Conservation (phyloP, 495 filamentous ascomycete species). For the Talaromyces wortmannii region DNA sequence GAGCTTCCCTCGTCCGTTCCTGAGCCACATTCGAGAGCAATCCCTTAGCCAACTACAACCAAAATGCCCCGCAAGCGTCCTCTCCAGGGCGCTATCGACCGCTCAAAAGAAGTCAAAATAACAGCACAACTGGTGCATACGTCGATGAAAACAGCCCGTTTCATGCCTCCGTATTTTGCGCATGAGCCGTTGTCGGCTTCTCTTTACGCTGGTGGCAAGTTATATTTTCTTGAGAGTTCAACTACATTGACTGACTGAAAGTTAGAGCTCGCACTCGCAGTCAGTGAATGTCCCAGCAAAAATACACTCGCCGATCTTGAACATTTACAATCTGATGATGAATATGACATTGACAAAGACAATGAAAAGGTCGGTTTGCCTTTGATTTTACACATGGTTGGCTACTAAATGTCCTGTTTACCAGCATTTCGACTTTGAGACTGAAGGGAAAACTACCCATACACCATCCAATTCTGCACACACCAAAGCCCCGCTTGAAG, state of each 20-base stretch:
- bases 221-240: neutral
- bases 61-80: neutral
- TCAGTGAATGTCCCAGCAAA: no score
- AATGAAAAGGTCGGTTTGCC: no score
- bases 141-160: neutral
- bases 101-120: neutral
- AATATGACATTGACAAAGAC: no score
- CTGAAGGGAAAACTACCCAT: neutral
- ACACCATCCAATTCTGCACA: neutral
- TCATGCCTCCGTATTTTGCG: neutral
- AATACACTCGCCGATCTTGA: no score
- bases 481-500: neutral
- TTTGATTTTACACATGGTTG: no score
- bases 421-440: no score
- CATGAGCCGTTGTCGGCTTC: neutral
- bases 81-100: neutral
- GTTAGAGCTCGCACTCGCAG: no score
- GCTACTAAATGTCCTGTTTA: no score
- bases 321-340: no score
- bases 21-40: no score
- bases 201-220: slow-evolving; percentile 2
- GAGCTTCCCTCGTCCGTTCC: neutral
- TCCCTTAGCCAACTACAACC: no score
- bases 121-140: neutral
- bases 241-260: no score